These are phyloP conservation scores for Tylopilus balloui DNA, from an alignment of 768 basidiomycete species.

Conservation along the genomic window DNA sequence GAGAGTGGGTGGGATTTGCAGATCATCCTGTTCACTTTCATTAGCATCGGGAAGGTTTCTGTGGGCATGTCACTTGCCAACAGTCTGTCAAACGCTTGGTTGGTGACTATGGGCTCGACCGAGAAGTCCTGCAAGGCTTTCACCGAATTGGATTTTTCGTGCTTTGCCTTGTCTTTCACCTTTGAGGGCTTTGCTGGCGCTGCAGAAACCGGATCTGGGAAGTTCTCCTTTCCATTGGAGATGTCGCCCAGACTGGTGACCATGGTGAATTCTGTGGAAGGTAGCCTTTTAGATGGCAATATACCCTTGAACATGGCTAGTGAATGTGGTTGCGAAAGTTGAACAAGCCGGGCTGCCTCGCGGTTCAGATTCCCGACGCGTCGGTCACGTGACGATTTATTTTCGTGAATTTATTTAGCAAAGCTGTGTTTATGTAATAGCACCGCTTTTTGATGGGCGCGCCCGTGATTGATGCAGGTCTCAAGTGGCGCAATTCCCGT, in stretches of 20 bases:
- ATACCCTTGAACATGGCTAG: slow-evolving; percentile 75
- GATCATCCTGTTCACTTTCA: slow-evolving; percentile 59
- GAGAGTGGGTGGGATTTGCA: slow-evolving; percentile 78
- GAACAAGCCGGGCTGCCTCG: slow-evolving; percentile 8
- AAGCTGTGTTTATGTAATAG: slow-evolving; percentile 15
- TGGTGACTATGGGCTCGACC: slow-evolving; percentile 41
- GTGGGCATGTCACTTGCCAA: slow-evolving; percentile 47
- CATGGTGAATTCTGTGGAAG: slow-evolving; percentile 71
- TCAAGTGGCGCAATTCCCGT: slow-evolving; percentile 31
- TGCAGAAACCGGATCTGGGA: slow-evolving; percentile 39
- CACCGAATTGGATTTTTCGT: slow-evolving; percentile 42
- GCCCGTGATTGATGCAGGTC: slow-evolving; percentile 10
- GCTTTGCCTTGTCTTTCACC: slow-evolving; percentile 26
- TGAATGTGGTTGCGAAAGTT: background rate
- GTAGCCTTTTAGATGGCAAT: slow-evolving; percentile 61
- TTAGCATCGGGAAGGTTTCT: background rate
- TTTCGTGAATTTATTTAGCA: slow-evolving; percentile 14
- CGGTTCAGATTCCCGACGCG: slow-evolving; percentile 33
- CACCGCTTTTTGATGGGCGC: slow-evolving; percentile 15
- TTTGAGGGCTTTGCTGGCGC: slow-evolving; percentile 30
- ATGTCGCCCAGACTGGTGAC: slow-evolving; percentile 50
- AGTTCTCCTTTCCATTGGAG: slow-evolving; percentile 64
- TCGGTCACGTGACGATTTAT: slow-evolving; percentile 32
- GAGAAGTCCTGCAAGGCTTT: slow-evolving; percentile 39
- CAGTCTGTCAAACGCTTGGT: slow-evolving; percentile 75